Base-by-base conservation (phyloP, 768 basidiomycete species). In the Rhodotorula graminis region DNA sequence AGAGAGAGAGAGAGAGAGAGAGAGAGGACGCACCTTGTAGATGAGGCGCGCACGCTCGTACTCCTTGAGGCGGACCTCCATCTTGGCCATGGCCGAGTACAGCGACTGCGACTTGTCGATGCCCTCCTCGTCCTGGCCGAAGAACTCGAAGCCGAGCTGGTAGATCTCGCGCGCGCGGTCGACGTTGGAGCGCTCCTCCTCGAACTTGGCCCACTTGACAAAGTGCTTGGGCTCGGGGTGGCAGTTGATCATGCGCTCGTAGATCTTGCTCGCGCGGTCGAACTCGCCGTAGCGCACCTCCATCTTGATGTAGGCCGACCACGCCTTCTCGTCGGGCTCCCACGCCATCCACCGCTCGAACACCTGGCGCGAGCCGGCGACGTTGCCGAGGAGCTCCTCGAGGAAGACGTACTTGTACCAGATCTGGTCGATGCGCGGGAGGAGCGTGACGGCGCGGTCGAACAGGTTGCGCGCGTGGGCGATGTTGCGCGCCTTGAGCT, bases 341-440 rank as follows among this genome's bases (percentile, higher is more conserved):
- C 96, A 98, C 76, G 92, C 87, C 93, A 98, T 95, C 96, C 96
- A 99, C 59, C 96, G 87, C 81, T 99, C 96, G 73, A 98, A 99
- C 67, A 98, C 92, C 80, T 98, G 95, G 16, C 96, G 88, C 3
- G 94, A 93, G 52, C 96, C 96, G 2, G 94, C 88, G 46, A 99
- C 89, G 79, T 99, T 98, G 78, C 94, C 90, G 21, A 99, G 86
- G 6, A 99, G 86, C 80, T 99, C 96, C 80, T 99, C 96, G 66
- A 99, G 87, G 82, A 96, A 97, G 70, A 99, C 95, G 68, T 97
- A 99, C 81, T 97, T 97, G 86, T 98, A 98, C 96, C 96, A 98
- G 14, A 99, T 85, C 79, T 95, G 90, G 81, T 99, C 94, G 61
- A 99, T 88, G 58, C 96, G 89, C 18, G 96, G 96, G 37, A 99